Evolutionary conservation across 2,329 filamentous ascomycete species (phyloP).

Genomic region (Trichoderma arundinaceum): DNA sequence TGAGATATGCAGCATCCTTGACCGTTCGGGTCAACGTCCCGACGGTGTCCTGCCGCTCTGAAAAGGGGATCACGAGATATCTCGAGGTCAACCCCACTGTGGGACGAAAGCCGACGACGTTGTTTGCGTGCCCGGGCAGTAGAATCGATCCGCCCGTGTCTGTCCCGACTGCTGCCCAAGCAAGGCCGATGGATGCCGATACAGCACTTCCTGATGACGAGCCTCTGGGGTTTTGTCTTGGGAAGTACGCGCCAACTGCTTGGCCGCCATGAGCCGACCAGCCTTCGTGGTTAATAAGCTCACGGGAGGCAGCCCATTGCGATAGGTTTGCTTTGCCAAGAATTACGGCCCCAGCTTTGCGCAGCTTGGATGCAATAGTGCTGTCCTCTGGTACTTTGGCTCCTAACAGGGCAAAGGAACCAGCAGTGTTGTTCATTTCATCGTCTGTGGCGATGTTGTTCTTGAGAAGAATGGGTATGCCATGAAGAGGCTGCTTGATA

Average conservation of each 20-base stretch:
- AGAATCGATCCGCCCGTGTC: constrained; percentile 64
- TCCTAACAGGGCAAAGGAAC: constrained; percentile 67
- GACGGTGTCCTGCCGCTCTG: constrained; percentile 67
- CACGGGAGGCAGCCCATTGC: constrained; percentile 66
- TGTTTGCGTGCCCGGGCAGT: constrained; percentile 58
- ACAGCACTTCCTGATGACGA: constrained; percentile 68
- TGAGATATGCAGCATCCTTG: constrained; percentile 65
- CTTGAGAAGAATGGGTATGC: constrained; percentile 69
- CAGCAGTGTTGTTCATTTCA: constrained; percentile 66
- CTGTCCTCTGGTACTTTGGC: constrained; percentile 51
- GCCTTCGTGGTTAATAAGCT: constrained; percentile 61
- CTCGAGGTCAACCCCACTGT: constrained; percentile 69
- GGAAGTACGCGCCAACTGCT: constrained; percentile 64
- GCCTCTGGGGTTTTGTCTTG: constrained; percentile 64
- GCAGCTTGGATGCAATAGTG: constrained; percentile 62
- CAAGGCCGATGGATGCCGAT: constrained; percentile 62
- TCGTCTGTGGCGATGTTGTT: constrained; percentile 70
- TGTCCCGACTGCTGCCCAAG: constrained; percentile 63
- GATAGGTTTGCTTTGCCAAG: constrained; percentile 68
- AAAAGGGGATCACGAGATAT: constrained; percentile 69
- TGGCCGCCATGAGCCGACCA: constrained; percentile 70
- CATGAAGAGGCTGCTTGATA: constrained; percentile 56
- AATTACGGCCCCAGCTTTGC: constrained; percentile 64
- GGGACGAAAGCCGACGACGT: constrained; percentile 71
- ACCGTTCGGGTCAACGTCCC: constrained; percentile 70